Evolutionary conservation across 2,329 filamentous ascomycete genomes (phyloP).

Genomic region (Aspergillus ochraceus): DNA sequence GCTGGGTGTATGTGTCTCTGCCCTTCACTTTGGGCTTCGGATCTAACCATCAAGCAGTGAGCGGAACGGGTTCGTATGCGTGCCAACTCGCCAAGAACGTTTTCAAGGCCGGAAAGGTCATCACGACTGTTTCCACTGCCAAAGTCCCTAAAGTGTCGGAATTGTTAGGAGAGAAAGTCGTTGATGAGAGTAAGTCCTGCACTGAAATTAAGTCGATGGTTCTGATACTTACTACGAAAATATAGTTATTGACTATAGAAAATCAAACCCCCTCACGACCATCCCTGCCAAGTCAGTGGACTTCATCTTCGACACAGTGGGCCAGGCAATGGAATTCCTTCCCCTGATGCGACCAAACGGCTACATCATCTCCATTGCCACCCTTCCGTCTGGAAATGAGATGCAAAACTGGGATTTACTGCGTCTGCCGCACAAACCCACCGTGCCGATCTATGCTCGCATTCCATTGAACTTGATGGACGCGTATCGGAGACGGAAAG

Average conservation of each 20-base stretch:
- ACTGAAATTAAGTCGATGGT: background rate
- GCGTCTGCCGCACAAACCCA: constrained; percentile 7
- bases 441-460: constrained; percentile 10
- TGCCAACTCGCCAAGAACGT: constrained; percentile 54
- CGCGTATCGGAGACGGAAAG: constrained; percentile 6
- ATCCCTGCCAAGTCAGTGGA: constrained; percentile 50
- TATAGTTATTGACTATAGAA: constrained; percentile 53
- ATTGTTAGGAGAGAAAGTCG: constrained; percentile 44
- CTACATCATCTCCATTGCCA: constrained; percentile 39
- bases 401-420: constrained; percentile 35
- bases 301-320: constrained; percentile 53
- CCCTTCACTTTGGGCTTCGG: background rate
- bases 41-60: constrained; percentile 30
- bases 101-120: constrained; percentile 49
- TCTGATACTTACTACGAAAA: background rate
- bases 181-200: constrained; percentile 43
- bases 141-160: constrained; percentile 51
- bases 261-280: constrained; percentile 35
- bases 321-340: constrained; percentile 42
- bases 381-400: constrained; percentile 35
- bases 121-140: constrained; percentile 54
- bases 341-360: constrained; percentile 43
- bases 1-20: constrained; percentile 38
- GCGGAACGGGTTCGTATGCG: constrained; percentile 48
- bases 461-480: constrained; percentile 35